A percentile compares a stretch with the other conserved stretches of the same genome.
phyloP scores from a whole-genome alignment of 768 basidiomycete species.

The Rickenella mellea region DNA sequence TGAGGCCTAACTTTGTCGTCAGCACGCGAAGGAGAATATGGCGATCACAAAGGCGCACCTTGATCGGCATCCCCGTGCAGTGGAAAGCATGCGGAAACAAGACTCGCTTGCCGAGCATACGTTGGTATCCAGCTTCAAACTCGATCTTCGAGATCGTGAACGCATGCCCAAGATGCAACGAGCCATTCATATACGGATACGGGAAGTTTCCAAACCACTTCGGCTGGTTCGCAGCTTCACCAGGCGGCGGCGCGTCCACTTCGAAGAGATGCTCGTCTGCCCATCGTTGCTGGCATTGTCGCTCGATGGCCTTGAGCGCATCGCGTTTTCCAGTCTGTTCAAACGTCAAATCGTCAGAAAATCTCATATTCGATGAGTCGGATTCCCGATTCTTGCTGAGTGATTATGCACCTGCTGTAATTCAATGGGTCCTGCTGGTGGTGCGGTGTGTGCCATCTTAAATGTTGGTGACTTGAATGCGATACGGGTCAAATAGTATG shows the following conservation, averaged over 20 bases:
- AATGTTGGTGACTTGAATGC: too few species aligned
- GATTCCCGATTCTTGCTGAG: neutral
- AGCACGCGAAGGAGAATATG: conserved; percentile 1
- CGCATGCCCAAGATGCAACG: conserved; percentile 91
- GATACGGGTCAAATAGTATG: too few species aligned
- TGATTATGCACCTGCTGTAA: conserved; percentile 9
- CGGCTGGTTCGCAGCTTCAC: conserved; percentile 62
- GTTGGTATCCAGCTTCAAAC: conserved; percentile 89
- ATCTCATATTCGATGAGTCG: neutral
- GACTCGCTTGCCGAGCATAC: conserved; percentile 89
- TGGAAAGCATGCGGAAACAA: conserved; percentile 98
- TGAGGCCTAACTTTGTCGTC: conserved; percentile 75
- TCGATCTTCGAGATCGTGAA: conserved; percentile 99
- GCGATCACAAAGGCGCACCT: conserved; percentile 43
- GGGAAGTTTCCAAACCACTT: conserved; percentile 99
- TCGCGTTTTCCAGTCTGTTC: conserved; percentile 89
- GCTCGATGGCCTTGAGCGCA: conserved; percentile 72
- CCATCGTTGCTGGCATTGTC: conserved; percentile 81
- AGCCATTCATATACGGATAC: conserved; percentile 98
- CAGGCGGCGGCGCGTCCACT: conserved; percentile 64
- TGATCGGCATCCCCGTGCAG: conserved; percentile 98
- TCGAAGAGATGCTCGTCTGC: conserved; percentile 70
- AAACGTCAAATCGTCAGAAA: neutral
- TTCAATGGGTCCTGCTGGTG: conserved; percentile 13
- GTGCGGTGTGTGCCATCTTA: too few species aligned